Evolutionary conservation across 1,284 basidiomycete species (phyloP), one percentile per base, ranked within the genome.

Genomic region (Cutaneotrichosporon dermatis): DNA sequence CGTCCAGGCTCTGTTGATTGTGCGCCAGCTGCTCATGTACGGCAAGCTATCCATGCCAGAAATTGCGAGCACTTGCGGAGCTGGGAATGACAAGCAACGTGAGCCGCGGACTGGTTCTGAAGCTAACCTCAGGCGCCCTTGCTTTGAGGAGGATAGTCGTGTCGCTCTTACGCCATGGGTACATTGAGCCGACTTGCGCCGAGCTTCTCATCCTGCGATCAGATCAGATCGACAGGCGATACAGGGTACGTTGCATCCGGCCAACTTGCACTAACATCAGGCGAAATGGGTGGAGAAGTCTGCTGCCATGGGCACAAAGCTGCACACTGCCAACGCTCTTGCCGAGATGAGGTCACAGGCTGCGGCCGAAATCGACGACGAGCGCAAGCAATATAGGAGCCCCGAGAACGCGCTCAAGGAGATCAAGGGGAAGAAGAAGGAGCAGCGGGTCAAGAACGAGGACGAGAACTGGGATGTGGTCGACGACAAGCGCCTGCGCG

Each of bases 21-120:
- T 94, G 13, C 85, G 86, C 65, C 78, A 86, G 36, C 80, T 96
- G 42, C 79, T 95, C 55, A 84, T 92, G 69, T 88, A 92, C 70
- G 93, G 93, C 45, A 94, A 94, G 76, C 83, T 96, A 66, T 84
- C 85, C 54, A 83, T 87, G 7, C 85, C 63, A 37, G 71, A 77
- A 33, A 65, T 77, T 25, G 54, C 66, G 16, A 50, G 46, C 13
- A 56, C 56, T 4, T 63, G 64, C 58, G 65, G 62, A 11, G 65
- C 54, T 1, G 40, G 39, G 6, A 25, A 13, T 1, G 57, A 62
- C 51, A 44, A 50, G 37, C n/a, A 40, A n/a, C 43, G 60, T 61
- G 36, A 48, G 60, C 55, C 8, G 8, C 25, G 25, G 9, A 8
- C 15, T 10, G 10, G 4, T 13, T 13, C 1, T 3, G 1, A 12